Conservation (phyloP, 116 monocot genomes). For the Papilionanthe hybrid region DNA sequence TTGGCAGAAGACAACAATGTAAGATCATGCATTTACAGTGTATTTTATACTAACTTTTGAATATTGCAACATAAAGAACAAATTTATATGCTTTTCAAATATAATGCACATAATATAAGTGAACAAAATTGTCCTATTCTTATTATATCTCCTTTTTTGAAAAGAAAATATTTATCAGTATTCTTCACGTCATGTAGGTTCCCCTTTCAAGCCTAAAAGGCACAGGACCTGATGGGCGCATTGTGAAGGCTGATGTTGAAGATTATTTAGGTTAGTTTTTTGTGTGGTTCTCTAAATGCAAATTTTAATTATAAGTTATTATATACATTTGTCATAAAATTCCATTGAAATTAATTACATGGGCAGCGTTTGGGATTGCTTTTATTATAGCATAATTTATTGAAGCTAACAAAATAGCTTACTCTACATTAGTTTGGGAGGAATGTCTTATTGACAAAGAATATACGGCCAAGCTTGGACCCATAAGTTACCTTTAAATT, state of each 20-base stretch:
- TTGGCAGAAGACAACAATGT: constrained; percentile 94
- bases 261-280: constrained; percentile 73
- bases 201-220: constrained; percentile 86
- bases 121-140: not conserved
- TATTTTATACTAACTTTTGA: not conserved
- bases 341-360: not conserved
- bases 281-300: not conserved
- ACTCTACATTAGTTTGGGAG: not conserved
- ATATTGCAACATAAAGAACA: not conserved
- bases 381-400: not conserved
- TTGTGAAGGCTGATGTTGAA: constrained; percentile 95
- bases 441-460: not conserved
- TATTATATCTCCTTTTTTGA: not conserved
- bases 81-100: not conserved
- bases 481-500: not conserved
- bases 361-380: not conserved
- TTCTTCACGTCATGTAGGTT: constrained; percentile 30
- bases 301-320: not conserved
- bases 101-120: not conserved
- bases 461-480: not conserved
- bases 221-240: constrained; percentile 84
- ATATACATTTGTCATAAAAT: not conserved
- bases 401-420: not conserved
- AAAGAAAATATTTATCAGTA: constrained; percentile 2
- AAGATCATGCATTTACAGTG: constrained; percentile 11